Evolutionary conservation across 805 yeast genomes (phyloP).

Genomic region (Kazachstania viticola): DNA sequence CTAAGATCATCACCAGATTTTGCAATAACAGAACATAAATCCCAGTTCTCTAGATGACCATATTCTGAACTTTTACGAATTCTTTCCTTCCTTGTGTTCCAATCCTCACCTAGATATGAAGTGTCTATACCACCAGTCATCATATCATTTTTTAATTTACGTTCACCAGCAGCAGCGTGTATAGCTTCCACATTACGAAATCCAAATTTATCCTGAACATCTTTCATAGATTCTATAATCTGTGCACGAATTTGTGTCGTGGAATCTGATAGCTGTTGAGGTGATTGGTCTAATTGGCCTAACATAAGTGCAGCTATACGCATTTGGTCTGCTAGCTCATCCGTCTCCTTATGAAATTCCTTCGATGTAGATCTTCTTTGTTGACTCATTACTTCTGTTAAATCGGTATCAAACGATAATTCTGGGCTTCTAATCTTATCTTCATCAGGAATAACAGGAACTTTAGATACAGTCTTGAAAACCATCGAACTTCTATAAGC

Average conservation of each 20-base stretch:
- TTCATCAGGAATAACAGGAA: conserved; percentile 29
- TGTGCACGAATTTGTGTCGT: conserved; percentile 59
- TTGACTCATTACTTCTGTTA: conserved; percentile 18
- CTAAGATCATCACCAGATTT: conserved; percentile 93
- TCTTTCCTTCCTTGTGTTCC: conserved; percentile 73
- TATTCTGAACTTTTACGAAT: conserved; percentile 66
- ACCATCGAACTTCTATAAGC: conserved; percentile 32
- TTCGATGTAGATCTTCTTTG: conserved; percentile 6
- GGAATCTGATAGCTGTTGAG: conserved; percentile 34
- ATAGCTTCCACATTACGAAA: conserved; percentile 37
- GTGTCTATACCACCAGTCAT: conserved; percentile 63
- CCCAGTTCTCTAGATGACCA: conserved; percentile 91
- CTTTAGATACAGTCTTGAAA: conserved; percentile 29
- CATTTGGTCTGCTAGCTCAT: conserved; percentile 79
- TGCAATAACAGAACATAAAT: conserved; percentile 86
- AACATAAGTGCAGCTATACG: conserved; percentile 93
- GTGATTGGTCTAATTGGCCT: conserved; percentile 67
- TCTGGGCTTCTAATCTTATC: conserved; percentile 29
- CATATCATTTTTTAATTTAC: conserved; percentile 85
- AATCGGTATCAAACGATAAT: conserved; percentile 27
- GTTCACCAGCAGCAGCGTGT: conserved; percentile 73
- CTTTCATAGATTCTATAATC: conserved; percentile 64
- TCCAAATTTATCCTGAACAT: conserved; percentile 57
- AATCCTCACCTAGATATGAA: conserved; percentile 80
- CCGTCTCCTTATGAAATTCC: conserved; percentile 23